phyloP scores from a whole-genome alignment of 1,284 basidiomycete genomes.

The Dichomitus squalens region DNA sequence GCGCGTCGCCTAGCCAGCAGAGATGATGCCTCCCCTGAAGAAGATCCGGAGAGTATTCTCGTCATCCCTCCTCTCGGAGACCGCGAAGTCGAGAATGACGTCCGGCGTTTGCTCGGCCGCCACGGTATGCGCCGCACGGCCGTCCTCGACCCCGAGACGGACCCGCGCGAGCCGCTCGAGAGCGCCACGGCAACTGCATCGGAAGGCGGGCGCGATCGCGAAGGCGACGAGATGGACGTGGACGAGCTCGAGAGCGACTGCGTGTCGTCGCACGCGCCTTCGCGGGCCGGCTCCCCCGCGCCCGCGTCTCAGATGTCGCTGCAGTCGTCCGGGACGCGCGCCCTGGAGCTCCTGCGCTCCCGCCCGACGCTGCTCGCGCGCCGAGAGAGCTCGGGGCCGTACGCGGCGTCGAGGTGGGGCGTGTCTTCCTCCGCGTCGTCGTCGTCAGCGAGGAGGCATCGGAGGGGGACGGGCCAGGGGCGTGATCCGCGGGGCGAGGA shows the following conservation, averaged over 20 bases:
- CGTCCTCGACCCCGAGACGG: conserved; percentile 28
- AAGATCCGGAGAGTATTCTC: conserved; percentile 45
- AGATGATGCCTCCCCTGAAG: conserved; percentile 28
- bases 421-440: conserved; percentile 1
- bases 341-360: conserved; percentile 24
- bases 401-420: conserved; percentile 15
- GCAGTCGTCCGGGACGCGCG: conserved; percentile 18
- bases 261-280: conserved; percentile 46
- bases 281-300: conserved; percentile 46
- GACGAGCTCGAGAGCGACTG: conserved; percentile 49
- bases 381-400: conserved; percentile 29
- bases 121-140: conserved; percentile 38
- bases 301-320: conserved; percentile 34
- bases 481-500: conserved; percentile 22
- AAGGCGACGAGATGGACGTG: conserved; percentile 43
- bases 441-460: conserved; percentile 15
- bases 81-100: conserved; percentile 59
- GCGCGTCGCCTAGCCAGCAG: conserved; percentile 15
- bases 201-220: conserved; percentile 19
- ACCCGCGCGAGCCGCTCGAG: conserved; percentile 33
- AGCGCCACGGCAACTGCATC: conserved; percentile 13
- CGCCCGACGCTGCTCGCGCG: conserved; percentile 25
- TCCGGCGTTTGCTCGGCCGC: conserved; percentile 54
- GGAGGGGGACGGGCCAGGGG: conserved; percentile 31
- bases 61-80: conserved; percentile 61